phyloP scores from a whole-genome alignment of 1,284 basidiomycete genomes.

The Cryptococcus sp. region DNA sequence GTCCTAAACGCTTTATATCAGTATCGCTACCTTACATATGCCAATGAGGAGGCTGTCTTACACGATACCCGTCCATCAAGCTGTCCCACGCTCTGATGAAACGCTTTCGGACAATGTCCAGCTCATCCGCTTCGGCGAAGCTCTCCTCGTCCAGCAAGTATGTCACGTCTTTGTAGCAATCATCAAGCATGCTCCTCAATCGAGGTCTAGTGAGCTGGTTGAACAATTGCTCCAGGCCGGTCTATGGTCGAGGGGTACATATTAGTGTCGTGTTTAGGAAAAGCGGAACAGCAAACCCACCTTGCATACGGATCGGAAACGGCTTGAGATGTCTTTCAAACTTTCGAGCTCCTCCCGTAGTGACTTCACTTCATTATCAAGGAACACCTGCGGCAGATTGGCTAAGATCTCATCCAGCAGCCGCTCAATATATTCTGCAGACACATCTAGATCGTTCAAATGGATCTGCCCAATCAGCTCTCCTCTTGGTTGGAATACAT shows the following conservation, averaged over 20 bases:
- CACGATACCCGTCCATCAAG: slow-evolving; percentile 81
- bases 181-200: slow-evolving; percentile 75
- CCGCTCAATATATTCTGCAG: slow-evolving; percentile 79
- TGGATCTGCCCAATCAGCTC: slow-evolving; percentile 61
- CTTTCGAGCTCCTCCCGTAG: slow-evolving; percentile 41
- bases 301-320: slow-evolving; percentile 69
- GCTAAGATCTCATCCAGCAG: slow-evolving; percentile 69
- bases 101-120: slow-evolving; percentile 81
- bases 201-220: slow-evolving; percentile 86
- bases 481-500: slow-evolving; percentile 45
- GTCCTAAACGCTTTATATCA: slow-evolving; percentile 58
- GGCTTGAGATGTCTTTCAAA: slow-evolving; percentile 55
- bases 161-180: slow-evolving; percentile 84
- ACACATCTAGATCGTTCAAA: slow-evolving; percentile 85
- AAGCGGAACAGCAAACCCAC: slow-evolving; percentile 52
- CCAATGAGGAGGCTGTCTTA: slow-evolving; percentile 43
- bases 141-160: slow-evolving; percentile 87
- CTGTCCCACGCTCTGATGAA: slow-evolving; percentile 82
- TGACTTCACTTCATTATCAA: slow-evolving; percentile 59
- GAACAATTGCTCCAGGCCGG: slow-evolving; percentile 89
- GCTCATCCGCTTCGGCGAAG: slow-evolving; percentile 79
- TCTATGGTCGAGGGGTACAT: slow-evolving; percentile 55
- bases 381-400: slow-evolving; percentile 68
- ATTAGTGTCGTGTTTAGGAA: neutral
- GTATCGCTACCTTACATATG: neutral